Evolutionary conservation across 768 basidiomycete species (phyloP), one percentile per base, ranked within the genome.

Genomic region (Leccinellum albellum): DNA sequence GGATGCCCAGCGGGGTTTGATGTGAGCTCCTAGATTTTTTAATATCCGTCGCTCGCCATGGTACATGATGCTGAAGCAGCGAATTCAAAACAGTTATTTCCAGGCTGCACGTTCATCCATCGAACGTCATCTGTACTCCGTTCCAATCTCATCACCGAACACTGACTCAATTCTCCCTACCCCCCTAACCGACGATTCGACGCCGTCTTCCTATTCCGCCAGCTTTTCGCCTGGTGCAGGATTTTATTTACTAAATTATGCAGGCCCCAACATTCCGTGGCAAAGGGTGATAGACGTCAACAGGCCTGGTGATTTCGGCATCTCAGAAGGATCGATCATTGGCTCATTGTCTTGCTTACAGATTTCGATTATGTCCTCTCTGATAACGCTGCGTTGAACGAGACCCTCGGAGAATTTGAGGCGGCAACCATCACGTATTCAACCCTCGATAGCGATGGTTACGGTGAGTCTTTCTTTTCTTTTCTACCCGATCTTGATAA

Each of bases 141-240:
- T 90, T 7, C 74, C 84, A 3, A 74, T 98, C n/a, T 88, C 94
- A 8, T 75, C 74, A 52, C 69, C 70, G 45, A 70, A 66, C 42
- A 68, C 76, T 20, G 68, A 73, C 20, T 56, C 59, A 1, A 51
- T 66, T 17, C 72, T 75, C 47, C 79, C 82, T 6, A 78, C 70
- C 10, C 67, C 81, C 14, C 68, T 88, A 64, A 86, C 86, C 14
- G 85, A 87, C 60, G 57, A 69, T 48, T 66, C 73, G 1, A 64
- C 76, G 50, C 76, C 81, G 0, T 82, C 85, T 2, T 88, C 79
- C 64, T 89, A 89, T 66, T 72, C 76, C 1, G 80, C 85, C 8
- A 78, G 74, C 57, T 97, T 98, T 76, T 97, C 94, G 1, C 93
- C 97, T 1, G 72, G 83, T 29, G 91, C 86, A 2, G 90, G 88